phyloP scores from a whole-genome alignment of 2,329 filamentous ascomycete species.

The Apiospora koreana region DNA sequence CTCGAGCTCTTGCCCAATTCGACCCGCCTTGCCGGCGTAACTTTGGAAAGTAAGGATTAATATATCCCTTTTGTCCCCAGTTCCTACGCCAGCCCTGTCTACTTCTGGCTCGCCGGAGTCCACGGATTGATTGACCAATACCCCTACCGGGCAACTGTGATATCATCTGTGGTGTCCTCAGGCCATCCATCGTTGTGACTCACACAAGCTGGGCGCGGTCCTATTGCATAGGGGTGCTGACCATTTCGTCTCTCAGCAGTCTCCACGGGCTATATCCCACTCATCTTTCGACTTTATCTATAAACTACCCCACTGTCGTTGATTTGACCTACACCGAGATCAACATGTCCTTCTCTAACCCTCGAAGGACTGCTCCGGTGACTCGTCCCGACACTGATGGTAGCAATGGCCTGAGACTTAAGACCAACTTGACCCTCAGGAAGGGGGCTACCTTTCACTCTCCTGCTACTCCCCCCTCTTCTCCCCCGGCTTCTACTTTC shows the following conservation, averaged over 20 bases:
- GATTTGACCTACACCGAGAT: slow-evolving; percentile 27
- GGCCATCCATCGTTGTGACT: slow-evolving; percentile 31
- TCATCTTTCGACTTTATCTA: slow-evolving; percentile 18
- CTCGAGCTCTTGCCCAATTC: not conserved
- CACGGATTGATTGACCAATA: slow-evolving; percentile 31
- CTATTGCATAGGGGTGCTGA: slow-evolving; percentile 33
- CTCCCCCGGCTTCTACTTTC: slow-evolving; percentile 39
- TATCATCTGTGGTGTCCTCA: slow-evolving; percentile 25
- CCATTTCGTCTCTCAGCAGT: slow-evolving; percentile 21
- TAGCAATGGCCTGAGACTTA: slow-evolving; percentile 46
- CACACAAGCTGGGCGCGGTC: slow-evolving; percentile 29
- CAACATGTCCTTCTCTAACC: slow-evolving; percentile 51
- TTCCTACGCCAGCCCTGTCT: slow-evolving; percentile 2
- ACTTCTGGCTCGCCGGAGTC: not conserved
- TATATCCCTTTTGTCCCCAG: not conserved
- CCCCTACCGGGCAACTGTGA: slow-evolving; percentile 24
- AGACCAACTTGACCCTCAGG: slow-evolving; percentile 60
- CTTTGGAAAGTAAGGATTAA: not conserved
- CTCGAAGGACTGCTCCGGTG: slow-evolving; percentile 45
- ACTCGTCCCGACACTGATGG: slow-evolving; percentile 42
- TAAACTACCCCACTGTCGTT: slow-evolving; percentile 21
- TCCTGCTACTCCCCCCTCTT: slow-evolving; percentile 43
- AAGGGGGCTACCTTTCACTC: slow-evolving; percentile 72
- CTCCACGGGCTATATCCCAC: slow-evolving; percentile 23
- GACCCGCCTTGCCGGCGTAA: not conserved